Conservation (phyloP, 2,329 filamentous ascomycete genomes). For the Fusarium sp. region DNA sequence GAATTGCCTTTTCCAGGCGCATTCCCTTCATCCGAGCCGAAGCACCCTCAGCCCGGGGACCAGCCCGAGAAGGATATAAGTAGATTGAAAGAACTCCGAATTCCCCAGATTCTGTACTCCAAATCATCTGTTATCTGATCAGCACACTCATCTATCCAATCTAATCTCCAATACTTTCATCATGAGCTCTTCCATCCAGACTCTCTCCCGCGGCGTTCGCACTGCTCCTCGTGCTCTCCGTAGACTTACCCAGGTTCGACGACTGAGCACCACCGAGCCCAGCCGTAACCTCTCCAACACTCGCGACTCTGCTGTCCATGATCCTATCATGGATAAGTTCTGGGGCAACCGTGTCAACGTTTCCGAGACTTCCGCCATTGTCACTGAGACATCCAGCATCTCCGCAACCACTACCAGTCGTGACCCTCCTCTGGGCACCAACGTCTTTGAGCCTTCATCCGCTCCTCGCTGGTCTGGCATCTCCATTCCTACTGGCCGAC, state of each 20-base stretch:
- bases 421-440: slow-evolving; percentile 39
- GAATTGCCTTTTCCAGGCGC: slow-evolving; percentile 20
- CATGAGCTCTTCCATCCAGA: slow-evolving; percentile 41
- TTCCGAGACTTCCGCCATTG: slow-evolving; percentile 12
- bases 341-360: slow-evolving; percentile 21
- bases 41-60: slow-evolving; percentile 23
- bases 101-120: not conserved
- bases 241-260: slow-evolving; percentile 25
- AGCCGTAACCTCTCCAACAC: slow-evolving; percentile 20
- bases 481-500: slow-evolving; percentile 11
- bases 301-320: slow-evolving; percentile 32
- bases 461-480: slow-evolving; percentile 42
- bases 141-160: not conserved
- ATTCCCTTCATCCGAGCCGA: slow-evolving; percentile 36
- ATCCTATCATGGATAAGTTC: slow-evolving; percentile 43
- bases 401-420: slow-evolving; percentile 19
- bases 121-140: not conserved
- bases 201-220: slow-evolving; percentile 33
- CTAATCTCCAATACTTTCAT: not conserved
- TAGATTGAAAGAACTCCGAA: not conserved
- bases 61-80: slow-evolving; percentile 26
- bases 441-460: slow-evolving; percentile 34
- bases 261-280: slow-evolving; percentile 31
- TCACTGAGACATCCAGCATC: slow-evolving; percentile 3
- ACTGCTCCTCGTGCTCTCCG: slow-evolving; percentile 20